Conservation (phyloP, 2,329 filamentous ascomycete species). For the Paecilomyces dactylethromorphus region DNA sequence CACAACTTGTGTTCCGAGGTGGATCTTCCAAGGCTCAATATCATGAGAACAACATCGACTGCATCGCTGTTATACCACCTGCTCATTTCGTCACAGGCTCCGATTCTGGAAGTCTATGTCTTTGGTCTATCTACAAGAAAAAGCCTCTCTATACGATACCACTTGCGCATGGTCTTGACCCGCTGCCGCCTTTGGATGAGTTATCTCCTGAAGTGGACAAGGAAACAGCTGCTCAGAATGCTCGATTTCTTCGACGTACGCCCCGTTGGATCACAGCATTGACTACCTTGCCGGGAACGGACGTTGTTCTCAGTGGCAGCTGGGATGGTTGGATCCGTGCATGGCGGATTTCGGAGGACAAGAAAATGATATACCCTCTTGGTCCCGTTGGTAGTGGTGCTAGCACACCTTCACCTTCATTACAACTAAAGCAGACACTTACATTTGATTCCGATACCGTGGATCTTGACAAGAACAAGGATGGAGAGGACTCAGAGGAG, state of each 20-base stretch:
- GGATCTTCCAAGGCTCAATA: slow-evolving; percentile 51
- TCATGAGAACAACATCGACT: slow-evolving; percentile 80
- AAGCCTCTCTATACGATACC: slow-evolving; percentile 78
- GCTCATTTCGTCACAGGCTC: slow-evolving; percentile 87
- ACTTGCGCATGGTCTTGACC: slow-evolving; percentile 79
- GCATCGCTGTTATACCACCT: slow-evolving; percentile 85
- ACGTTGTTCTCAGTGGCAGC: slow-evolving; percentile 83
- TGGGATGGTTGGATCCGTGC: slow-evolving; percentile 86
- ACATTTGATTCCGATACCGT: slow-evolving; percentile 20
- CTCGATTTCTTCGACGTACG: slow-evolving; percentile 47
- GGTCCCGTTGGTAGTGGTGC: slow-evolving; percentile 54
- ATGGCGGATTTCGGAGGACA: slow-evolving; percentile 81
- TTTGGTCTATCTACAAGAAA: slow-evolving; percentile 92
- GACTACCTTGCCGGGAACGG: slow-evolving; percentile 78
- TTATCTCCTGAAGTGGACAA: slow-evolving; percentile 67
- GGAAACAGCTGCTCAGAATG: slow-evolving; percentile 41
- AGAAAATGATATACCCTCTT: slow-evolving; percentile 65
- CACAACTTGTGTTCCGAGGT: slow-evolving; percentile 89
- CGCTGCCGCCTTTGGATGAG: slow-evolving; percentile 58
- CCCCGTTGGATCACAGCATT: slow-evolving; percentile 90
- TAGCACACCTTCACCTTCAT: slow-evolving; percentile 14
- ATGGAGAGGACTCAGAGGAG: slow-evolving; percentile 11
- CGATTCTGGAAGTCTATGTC: slow-evolving; percentile 77
- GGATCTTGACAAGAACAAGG: slow-evolving; percentile 13
- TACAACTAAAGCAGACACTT: slow-evolving; percentile 27